Base-by-base conservation (phyloP, 139 green algal species). In the Edaphochlamys debaryana region DNA sequence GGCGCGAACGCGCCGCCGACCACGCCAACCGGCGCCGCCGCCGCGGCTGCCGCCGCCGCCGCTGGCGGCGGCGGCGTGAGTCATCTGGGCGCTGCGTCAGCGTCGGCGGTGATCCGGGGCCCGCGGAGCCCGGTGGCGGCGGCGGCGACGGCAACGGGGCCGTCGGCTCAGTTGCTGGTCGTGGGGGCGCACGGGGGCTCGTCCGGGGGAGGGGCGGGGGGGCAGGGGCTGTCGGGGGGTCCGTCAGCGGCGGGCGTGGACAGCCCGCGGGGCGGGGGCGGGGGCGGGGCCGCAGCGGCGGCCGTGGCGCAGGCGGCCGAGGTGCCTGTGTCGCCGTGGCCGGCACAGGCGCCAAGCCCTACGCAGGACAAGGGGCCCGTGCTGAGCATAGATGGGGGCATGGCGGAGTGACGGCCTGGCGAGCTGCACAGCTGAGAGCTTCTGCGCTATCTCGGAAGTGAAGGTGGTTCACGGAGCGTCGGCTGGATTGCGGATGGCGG, bases 121-220 rank as follows among this genome's bases (percentile, higher is more conserved):
- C 40, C 60, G 7, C 75, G 75, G 30, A 81, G 52, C 38, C 75
- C 75, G 41, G 75, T 81, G 58, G 75, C 75, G 38, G 75, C 75
- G 32, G 75, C 75, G 23, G 32, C 75, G 15, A 81, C 75, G 30
- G 75, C 75, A n/a, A 64, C 30, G 29, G 75, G 75, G n/a, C 30
- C 71, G 75, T 20, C 75, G 41, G 23, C 13, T 40, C 40, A 81
- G 41, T 15, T 71, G 20, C 1, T 60, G 42, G 15, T 81, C 29
- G 45, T 60, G 41, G 42, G 41, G 23, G n/a, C 11, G 48, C 69
- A 9, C 69, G 17, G 42, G 27, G 1, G 41, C n/a, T n/a, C 45
- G 56, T 54, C 67, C 38, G 40, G 38, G 67, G 67, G n/a, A n/a
- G n/a, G n/a, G n/a, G n/a, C 67, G 67, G 40, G 34, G 29, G 29